A percentile compares a stretch with the other conserved stretches of the same genome.
These are phyloP conservation scores for Thermochaetoides dissita DNA, from an alignment of 2,329 filamentous ascomycete genomes.

Conservation along the genomic window DNA sequence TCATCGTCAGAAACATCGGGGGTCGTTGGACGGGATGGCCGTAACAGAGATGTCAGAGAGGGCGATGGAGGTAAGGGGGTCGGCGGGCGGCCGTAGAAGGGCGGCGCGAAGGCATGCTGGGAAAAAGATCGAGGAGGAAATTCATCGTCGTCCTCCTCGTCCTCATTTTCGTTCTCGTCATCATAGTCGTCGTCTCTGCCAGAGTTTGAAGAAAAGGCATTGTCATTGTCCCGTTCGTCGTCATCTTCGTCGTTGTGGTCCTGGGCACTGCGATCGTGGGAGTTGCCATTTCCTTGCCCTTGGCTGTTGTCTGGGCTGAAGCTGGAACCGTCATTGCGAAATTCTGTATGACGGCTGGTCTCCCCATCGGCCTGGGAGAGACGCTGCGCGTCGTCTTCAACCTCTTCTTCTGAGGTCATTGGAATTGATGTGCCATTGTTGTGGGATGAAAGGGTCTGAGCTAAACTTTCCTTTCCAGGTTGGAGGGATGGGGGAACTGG, in stretches of 20 bases:
- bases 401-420: constrained; percentile 18
- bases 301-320: neutral
- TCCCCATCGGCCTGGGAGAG: neutral
- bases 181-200: constrained; percentile 22
- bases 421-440: constrained; percentile 14
- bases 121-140: constrained; percentile 32
- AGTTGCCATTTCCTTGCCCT: neutral
- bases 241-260: constrained; percentile 1
- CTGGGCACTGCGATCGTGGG: neutral
- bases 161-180: constrained; percentile 18
- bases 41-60: constrained; percentile 78
- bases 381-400: constrained; percentile 8
- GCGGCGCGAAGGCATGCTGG: constrained; percentile 51
- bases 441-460: neutral
- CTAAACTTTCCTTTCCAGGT: too few species aligned
- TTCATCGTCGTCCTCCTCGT: constrained; percentile 18
- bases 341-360: constrained; percentile 1
- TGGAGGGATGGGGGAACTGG: neutral
- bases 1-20: constrained; percentile 87
- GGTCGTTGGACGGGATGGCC: constrained; percentile 81
- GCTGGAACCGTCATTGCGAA: constrained; percentile 5
- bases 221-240: constrained; percentile 6
- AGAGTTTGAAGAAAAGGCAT: constrained; percentile 18
- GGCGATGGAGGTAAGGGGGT: constrained; percentile 87
- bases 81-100: constrained; percentile 95